Base-by-base conservation (phyloP, 202 grass and related monocot species). In the Bolboschoenoplectus hybrid region DNA sequence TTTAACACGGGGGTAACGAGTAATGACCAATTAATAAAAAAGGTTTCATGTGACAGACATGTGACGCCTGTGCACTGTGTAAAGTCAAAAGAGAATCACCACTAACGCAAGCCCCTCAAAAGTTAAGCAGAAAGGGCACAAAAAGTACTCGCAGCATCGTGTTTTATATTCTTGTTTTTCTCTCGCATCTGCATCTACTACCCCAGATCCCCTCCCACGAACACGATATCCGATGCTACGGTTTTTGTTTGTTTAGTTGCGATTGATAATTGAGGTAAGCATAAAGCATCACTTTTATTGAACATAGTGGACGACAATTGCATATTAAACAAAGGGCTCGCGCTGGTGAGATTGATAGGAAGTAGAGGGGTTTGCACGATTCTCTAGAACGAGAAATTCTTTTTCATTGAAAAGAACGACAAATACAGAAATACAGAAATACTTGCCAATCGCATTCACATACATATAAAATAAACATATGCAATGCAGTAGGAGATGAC, bases 81-180 rank as follows among this genome's bases (percentile, higher is more conserved):
- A 41, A 80, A 80, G 53, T 39, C 50, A 80, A 44, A 80, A 60
- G 36, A 61, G 75, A 58, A 60, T 61, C 53, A 11, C 53, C 75
- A 80, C 52, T 80, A 55, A 80, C 11, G 36, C 75, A 41, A 60
- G 36, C 41, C 44, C 36, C 32, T 41, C 36, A 60, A 60, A 80
- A 53, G 75, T 61, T 12, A 58, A 58, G 55, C 75, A 80, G 39
- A 80, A 80, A 80, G 35, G 52, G 5, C 75, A 60, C n/a, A n/a
- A n/a, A n/a, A n/a, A 19, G 75, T 80, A 80, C 53, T 60, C 0
- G 16, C 32, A 32, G 71, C 71, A 80, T 80, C 36, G 14, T 80
- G 75, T 80, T 60, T 80, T 60, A 60, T 79, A 58, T 60, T 52
- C 34, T 40, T 60, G 75, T 80, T 80, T 60, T 35, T 43, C 45